Conservation (phyloP, 768 basidiomycete genomes). For the Imleria badia region DNA sequence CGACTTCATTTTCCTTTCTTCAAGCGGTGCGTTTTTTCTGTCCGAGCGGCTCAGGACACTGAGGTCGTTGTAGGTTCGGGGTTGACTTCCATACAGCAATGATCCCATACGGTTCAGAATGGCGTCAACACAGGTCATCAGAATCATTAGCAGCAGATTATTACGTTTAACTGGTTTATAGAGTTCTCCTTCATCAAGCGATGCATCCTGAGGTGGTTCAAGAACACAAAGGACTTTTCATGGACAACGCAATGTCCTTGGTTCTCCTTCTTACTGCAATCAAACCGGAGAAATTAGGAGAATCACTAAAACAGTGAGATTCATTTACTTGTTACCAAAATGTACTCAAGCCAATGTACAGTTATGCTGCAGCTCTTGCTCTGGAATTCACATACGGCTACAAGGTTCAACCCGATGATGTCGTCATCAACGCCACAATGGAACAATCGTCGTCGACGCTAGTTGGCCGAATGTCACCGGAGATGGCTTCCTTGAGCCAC, state of each 20-base stretch:
- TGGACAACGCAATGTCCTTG: background rate
- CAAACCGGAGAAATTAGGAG: background rate
- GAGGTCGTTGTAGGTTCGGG: background rate
- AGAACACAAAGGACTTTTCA: background rate
- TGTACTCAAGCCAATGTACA: background rate
- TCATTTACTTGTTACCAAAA: background rate
- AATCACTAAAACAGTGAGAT: background rate
- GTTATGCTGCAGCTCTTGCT: background rate
- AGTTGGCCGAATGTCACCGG: background rate
- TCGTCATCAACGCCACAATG: background rate
- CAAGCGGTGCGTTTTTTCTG: background rate
- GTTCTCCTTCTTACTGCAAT: background rate
- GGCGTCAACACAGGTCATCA: constrained; percentile 2
- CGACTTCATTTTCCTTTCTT: background rate
- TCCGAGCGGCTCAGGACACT: background rate
- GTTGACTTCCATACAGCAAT: constrained; percentile 5
- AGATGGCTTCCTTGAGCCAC: background rate
- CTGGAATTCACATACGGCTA: constrained; percentile 4
- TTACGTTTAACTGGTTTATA: background rate
- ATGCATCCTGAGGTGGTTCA: background rate
- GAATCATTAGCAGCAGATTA: background rate
- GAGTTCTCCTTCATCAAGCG: constrained; percentile 1
- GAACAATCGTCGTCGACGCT: background rate
- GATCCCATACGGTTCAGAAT: background rate
- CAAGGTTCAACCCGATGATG: background rate